These are phyloP conservation scores for Sporobolus alterniflorus DNA, from an alignment of 202 grass and related monocot species.

Conservation along the genomic window DNA sequence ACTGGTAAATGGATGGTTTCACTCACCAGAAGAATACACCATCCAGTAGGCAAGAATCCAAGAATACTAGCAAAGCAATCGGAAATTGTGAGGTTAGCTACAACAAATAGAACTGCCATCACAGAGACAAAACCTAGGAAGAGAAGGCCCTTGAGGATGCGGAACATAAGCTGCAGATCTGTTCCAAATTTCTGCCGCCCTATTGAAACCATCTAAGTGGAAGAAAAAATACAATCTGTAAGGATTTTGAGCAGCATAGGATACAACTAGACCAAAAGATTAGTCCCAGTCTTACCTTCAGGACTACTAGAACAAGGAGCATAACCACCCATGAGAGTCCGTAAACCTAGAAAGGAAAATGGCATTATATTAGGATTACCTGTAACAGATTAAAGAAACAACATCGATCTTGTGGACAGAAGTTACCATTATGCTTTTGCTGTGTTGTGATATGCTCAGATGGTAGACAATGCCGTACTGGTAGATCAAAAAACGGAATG, in stretches of 20 bases:
- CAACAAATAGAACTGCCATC: constrained; percentile 84
- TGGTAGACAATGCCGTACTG: constrained; percentile 99
- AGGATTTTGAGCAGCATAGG: background rate
- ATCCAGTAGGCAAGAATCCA: constrained; percentile 91
- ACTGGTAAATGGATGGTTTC: constrained; percentile 9
- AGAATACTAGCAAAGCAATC: constrained; percentile 86
- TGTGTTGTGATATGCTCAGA: constrained; percentile 73
- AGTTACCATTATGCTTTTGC: constrained; percentile 77
- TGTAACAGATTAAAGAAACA: constrained; percentile 23
- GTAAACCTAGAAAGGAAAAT: constrained; percentile 72
- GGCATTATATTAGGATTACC: constrained; percentile 10
- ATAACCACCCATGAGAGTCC: constrained; percentile 95
- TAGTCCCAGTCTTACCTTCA: constrained; percentile 65
- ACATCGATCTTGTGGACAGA: constrained; percentile 19
- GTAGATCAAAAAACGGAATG: constrained; percentile 94
- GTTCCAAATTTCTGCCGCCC: constrained; percentile 82
- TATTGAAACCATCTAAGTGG: constrained; percentile 85
- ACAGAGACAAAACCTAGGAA: constrained; percentile 93
- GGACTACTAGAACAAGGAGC: constrained; percentile 76
- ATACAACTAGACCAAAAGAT: constrained; percentile 16
- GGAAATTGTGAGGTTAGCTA: constrained; percentile 65
- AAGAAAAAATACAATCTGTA: constrained; percentile 16
- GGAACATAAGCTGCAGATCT: constrained; percentile 94
- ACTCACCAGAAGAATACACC: constrained; percentile 96
- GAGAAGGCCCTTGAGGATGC: constrained; percentile 92